Evolutionary conservation across 1,139 yeast species (phyloP), one percentile per base, ranked within the genome.

Genomic region (Yamadazyma buinensis): DNA sequence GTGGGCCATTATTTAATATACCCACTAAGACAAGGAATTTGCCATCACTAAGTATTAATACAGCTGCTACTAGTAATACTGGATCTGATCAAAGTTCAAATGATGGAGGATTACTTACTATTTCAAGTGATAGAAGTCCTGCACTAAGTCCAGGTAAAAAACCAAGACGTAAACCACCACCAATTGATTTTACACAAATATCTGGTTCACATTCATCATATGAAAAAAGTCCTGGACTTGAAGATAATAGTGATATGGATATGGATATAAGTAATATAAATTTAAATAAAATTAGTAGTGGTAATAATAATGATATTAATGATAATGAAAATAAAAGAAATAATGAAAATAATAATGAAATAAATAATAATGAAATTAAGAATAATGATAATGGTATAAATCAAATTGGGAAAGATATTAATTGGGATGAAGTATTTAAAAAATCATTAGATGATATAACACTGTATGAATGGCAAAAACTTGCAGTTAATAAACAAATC

Each of bases 401-500:
- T 15, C 14, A 14, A 15, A 15, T 7, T 8, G 22, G 15, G 10
- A 10, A 15, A 10, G 15, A 9, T 17, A 24, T 5, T 23, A 17
- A 23, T 18, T 13, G 21, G 12, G 14, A 25, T 17, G 26, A 28
- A 6, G 15, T 36, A 14, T 18, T 15, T 25, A 15, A 50, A 33
- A 39, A 50, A 30, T 41, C 70, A 40, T 68, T 80, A 25, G 76
- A 76, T 31, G 75, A 77, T 25, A 58, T 90, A 36, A 80, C 81
- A 21, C 90, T 85, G 29, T 80, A 77, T 17, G 90, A 83, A 39
- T 90, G 97, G 97, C 75, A 77, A 43, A 49, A 58, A 10, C 66
- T 82, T 4, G 84, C 85, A 20, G 68, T 76, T 39, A 61, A 67
- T 23, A 75, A 47, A 30, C 50, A 51, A 30, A 52, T 54, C 8